Conservation (phyloP, 2,329 filamentous ascomycete genomes). For the Phialophora macrospora region DNA sequence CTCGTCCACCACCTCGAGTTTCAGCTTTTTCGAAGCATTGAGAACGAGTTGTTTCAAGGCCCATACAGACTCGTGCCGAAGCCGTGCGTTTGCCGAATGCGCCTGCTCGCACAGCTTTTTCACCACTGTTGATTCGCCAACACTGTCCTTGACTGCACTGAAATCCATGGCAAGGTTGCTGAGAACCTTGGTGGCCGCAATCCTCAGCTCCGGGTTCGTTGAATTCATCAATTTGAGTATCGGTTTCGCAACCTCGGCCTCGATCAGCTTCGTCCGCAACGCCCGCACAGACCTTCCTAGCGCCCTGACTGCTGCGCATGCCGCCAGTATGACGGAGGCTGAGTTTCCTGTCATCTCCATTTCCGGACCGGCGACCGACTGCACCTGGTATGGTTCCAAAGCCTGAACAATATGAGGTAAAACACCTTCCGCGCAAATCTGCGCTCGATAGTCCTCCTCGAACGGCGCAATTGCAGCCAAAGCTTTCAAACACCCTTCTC, state of each 20-base stretch:
- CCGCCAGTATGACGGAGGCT: conserved; percentile 76
- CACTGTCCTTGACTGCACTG: conserved; percentile 84
- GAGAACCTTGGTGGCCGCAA: conserved; percentile 81
- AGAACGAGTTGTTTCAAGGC: conserved; percentile 88
- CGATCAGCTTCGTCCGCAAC: conserved; percentile 82
- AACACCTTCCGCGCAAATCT: conserved; percentile 79
- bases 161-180: conserved; percentile 87
- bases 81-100: conserved; percentile 75
- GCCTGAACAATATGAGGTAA: conserved; percentile 84
- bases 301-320: conserved; percentile 79
- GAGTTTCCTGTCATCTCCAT: conserved; percentile 68
- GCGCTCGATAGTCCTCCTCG: conserved; percentile 82
- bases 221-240: conserved; percentile 77
- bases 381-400: conserved; percentile 61
- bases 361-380: conserved; percentile 12
- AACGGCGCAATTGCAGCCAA: conserved; percentile 80
- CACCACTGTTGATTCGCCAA: conserved; percentile 75
- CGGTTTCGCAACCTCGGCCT: conserved; percentile 79
- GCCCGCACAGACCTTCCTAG: conserved; percentile 84
- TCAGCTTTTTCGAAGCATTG: conserved; percentile 71
- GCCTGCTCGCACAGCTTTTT: conserved; percentile 81
- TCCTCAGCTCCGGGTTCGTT: conserved; percentile 75
- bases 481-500: conserved; percentile 76
- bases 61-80: conserved; percentile 88
- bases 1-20: conserved; percentile 76